Evolutionary conservation across 345 rosid genomes (phyloP).

Genomic region (Eutrema yunnanense): DNA sequence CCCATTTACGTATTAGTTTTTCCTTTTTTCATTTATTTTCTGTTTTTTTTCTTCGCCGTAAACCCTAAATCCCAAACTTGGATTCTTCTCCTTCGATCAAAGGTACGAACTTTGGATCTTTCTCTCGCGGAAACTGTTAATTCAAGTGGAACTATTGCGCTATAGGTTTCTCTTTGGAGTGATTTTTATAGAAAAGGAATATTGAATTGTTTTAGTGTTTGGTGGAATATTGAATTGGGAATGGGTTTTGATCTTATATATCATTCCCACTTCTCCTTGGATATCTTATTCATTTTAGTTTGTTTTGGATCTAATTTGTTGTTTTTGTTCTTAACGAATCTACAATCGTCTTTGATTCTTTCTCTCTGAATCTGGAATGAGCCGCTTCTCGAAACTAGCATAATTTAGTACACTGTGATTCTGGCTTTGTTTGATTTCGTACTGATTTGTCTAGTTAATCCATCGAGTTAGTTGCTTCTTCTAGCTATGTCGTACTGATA

Average conservation of each 20-base stretch:
- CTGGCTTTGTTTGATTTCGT: not conserved
- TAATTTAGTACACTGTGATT: not conserved
- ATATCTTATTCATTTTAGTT: not conserved
- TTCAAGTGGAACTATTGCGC: not conserved
- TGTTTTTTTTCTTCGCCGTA: not conserved
- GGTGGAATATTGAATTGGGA: not conserved
- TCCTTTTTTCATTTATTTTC: not conserved
- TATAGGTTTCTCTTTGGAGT: not conserved
- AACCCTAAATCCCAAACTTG: conserved; percentile 22
- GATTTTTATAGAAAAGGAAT: not conserved
- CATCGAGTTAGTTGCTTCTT: not conserved
- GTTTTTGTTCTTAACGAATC: not conserved
- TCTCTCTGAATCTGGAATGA: not conserved
- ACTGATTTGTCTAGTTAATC: not conserved
- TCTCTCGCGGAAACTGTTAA: not conserved
- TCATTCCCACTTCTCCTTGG: too few species aligned
- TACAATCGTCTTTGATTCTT: not conserved
- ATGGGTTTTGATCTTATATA: not conserved
- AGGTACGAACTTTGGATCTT: conserved; percentile 7
- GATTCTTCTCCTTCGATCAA: conserved; percentile 9
- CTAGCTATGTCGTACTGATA: not conserved
- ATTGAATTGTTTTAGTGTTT: not conserved
- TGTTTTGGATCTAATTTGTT: not conserved
- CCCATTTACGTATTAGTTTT: not conserved
- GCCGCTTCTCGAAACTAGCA: not conserved